A percentile compares a stretch with the other conserved stretches of the same genome.
Evolutionary conservation across 169 alveolate species (phyloP).

Genomic region (Plasmodium falciparum): DNA sequence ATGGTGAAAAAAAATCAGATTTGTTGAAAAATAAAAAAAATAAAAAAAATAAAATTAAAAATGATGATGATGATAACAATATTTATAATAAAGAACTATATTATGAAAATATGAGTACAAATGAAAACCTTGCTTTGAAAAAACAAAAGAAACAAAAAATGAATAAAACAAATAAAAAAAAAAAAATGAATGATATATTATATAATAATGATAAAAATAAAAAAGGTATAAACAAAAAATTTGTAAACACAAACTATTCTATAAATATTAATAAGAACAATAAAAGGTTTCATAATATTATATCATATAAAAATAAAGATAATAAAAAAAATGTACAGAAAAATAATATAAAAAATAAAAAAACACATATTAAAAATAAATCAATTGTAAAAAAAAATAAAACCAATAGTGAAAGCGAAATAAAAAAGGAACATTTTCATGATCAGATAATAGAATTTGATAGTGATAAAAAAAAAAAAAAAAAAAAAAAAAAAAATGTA

Average conservation of each 20-base stretch:
- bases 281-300: slow-evolving; percentile 21
- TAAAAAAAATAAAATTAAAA: too few relatives aligned
- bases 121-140: neutral
- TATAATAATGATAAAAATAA: neutral
- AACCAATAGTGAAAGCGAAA: neutral
- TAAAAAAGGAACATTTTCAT: neutral
- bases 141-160: too few relatives aligned
- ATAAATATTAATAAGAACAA: slow-evolving; percentile 37
- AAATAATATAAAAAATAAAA: neutral
- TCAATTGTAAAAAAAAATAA: neutral
- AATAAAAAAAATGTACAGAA: neutral
- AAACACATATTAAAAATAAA: neutral
- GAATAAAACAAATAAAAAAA: neutral
- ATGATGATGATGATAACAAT: too few relatives aligned
- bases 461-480: neutral
- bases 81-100: too few relatives aligned
- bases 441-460: too few relatives aligned
- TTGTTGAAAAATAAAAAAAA: too few relatives aligned
- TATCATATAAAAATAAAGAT: neutral
- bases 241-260: slow-evolving; percentile 43
- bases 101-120: neutral
- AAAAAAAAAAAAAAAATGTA: neutral
- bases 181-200: slow-evolving; percentile 6
- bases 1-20: too few relatives aligned
- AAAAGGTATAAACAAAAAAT: slow-evolving; percentile 18